Conservation (phyloP, 2,329 filamentous ascomycete species). For the Diaporthe longicolla region DNA sequence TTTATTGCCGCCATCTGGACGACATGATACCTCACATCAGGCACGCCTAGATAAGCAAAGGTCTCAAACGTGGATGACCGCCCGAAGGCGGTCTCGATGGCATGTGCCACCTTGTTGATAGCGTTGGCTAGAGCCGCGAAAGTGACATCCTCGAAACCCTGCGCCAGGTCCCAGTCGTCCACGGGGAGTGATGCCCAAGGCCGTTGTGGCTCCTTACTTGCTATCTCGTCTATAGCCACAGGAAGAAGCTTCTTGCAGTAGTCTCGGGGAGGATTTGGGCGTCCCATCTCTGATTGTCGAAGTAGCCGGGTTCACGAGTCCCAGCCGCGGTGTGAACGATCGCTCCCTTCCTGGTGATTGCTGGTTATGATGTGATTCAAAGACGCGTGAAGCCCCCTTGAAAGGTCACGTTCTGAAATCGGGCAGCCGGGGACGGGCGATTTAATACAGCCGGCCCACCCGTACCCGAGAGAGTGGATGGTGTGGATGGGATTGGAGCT, state of each 20-base stretch:
- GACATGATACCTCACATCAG: constrained; percentile 45
- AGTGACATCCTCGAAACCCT: constrained; percentile 45
- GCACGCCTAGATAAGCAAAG: constrained; percentile 44
- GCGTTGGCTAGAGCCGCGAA: constrained; percentile 44
- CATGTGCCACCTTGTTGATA: constrained; percentile 45
- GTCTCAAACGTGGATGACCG: constrained; percentile 42
- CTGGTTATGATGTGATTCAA: neutral
- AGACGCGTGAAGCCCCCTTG: neutral
- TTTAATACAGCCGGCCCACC: constrained; percentile 20
- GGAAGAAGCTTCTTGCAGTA: constrained; percentile 43
- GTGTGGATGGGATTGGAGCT: constrained; percentile 1
- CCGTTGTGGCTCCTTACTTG: constrained; percentile 40
- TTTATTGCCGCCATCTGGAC: constrained; percentile 45
- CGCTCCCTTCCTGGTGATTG: neutral
- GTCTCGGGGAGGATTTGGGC: constrained; percentile 22
- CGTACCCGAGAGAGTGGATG: constrained; percentile 20
- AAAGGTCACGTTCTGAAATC: neutral
- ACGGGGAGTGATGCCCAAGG: constrained; percentile 45
- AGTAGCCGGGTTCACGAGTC: neutral
- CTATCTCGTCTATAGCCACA: constrained; percentile 43
- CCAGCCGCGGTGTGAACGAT: neutral
- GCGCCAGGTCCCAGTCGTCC: constrained; percentile 44
- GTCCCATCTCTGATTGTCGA: constrained; percentile 12
- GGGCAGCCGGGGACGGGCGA: constrained; percentile 26
- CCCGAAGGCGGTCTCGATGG: constrained; percentile 42